Conservation (phyloP, 768 basidiomycete species). For the Pleurotus citrinopileatus region DNA sequence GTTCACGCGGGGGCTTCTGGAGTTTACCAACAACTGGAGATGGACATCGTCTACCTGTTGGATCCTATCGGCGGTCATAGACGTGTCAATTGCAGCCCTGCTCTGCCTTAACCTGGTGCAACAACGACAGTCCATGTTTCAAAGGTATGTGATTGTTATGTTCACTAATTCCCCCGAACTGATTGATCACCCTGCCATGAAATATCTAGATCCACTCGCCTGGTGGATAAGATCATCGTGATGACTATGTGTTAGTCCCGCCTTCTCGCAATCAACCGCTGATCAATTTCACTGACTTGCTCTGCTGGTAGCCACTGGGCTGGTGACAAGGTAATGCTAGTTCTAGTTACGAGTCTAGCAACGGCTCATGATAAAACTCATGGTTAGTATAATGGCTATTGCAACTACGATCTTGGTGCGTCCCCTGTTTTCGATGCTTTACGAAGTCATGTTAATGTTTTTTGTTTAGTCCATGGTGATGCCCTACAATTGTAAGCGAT, state of each 20-base stretch:
- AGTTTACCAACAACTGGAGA: conserved; percentile 20
- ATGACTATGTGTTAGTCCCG: conserved; percentile 6
- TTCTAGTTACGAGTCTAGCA: neutral
- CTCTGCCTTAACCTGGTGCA: conserved; percentile 28
- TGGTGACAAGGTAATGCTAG: neutral
- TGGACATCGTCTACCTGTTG: conserved; percentile 31
- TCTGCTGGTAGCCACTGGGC: neutral
- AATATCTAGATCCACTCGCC: conserved; percentile 1
- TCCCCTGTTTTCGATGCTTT: neutral
- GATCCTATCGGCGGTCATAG: conserved; percentile 24
- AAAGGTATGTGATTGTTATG: conserved; percentile 4
- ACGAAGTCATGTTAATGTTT: neutral
- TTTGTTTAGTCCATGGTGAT: conserved; percentile 4
- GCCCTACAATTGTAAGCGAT: conserved; percentile 2
- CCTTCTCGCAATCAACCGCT: too few species aligned
- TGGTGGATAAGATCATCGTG: conserved; percentile 4
- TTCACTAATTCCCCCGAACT: neutral
- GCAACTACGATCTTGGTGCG: conserved; percentile 6
- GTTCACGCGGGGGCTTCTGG: conserved; percentile 13
- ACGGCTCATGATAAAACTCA: neutral
- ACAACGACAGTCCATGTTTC: conserved; percentile 19
- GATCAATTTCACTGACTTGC: neutral
- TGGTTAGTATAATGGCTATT: conserved; percentile 2
- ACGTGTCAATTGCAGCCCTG: conserved; percentile 29
- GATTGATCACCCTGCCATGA: neutral